phyloP scores from a whole-genome alignment of 2,329 filamentous ascomycete species.

The Calonectria crousiana region DNA sequence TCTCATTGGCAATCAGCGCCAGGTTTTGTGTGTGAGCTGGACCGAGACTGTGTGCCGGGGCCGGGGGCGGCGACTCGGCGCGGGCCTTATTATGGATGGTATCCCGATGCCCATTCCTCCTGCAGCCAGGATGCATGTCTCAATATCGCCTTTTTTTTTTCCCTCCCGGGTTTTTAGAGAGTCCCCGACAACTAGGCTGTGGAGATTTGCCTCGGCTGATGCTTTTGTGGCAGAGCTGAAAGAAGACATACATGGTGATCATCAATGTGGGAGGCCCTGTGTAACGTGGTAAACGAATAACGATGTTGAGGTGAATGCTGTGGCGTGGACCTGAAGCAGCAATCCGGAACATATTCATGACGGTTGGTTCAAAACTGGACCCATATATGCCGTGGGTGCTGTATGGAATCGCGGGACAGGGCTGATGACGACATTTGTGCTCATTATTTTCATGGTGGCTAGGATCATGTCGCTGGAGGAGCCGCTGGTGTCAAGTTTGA shows the following conservation, averaged over 20 bases:
- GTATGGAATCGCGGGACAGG: background rate
- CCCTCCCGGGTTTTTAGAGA: background rate
- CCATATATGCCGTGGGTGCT: background rate
- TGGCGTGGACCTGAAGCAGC: background rate
- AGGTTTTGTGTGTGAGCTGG: background rate
- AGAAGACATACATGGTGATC: background rate
- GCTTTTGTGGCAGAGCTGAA: background rate
- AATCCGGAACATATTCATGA: background rate
- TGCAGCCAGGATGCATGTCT: background rate
- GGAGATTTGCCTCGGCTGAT: background rate
- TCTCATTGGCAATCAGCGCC: background rate
- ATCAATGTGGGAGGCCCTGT: background rate
- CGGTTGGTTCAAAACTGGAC: background rate
- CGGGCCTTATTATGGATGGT: slow-evolving; percentile 25
- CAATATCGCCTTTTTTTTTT: background rate
- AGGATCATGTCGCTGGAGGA: background rate
- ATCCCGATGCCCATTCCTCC: background rate
- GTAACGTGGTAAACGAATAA: background rate
- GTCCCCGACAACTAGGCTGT: background rate
- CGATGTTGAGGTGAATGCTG: background rate
- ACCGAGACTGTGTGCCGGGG: slow-evolving; percentile 3
- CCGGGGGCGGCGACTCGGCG: slow-evolving; percentile 24
- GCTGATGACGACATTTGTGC: background rate
- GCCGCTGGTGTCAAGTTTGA: background rate
- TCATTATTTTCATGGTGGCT: background rate